Base-by-base conservation (phyloP, 2,329 filamentous ascomycete genomes). In the Aspergillus hiratsukae region DNA sequence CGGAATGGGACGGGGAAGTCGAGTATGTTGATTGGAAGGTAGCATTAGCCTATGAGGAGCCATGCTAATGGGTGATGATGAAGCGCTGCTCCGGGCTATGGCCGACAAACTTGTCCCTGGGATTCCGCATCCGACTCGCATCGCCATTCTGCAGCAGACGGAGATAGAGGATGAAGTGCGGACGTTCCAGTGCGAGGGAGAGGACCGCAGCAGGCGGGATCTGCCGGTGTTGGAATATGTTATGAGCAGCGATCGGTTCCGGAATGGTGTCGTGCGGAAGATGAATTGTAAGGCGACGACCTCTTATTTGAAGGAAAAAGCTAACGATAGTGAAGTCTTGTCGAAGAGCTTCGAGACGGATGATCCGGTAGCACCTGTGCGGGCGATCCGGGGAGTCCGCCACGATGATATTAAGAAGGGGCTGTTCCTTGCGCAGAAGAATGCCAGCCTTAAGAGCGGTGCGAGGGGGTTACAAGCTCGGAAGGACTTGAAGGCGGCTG, bases 1-100 rank as follows among this genome's bases (percentile, higher is more conserved):
- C 81, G 89, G 6, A 95, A 95, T 72, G 90, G 90, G 0, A 88
- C 86, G 1, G 91, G 90, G 5, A 95, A 95, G 69, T 92, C 89
- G 3, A 93, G 86, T 87, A 72, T 23, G 66, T 55, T 19, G 3
- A 19, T 5, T 23, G 1, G 17, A 1, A 5, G 5, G 19, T 29
- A 27, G 6, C n/a, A 63, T n/a, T 58, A 28, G 27, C 3, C 27
- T 25, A 14, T 46, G 17, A 40, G 37, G 49, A 41, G n/a, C 8
- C n/a, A 14, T 23, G 23, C 41, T 61, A 50, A 52, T 61, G 28
- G 53, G 53, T 28, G 21, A 53, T 41, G 27, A 11, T 46, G 4
- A 48, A 88, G 86, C 89, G 0, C 74, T 93, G 6, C 76, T 94
- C 17, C 84, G 84, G 66, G 89, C 90, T 1, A 86, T 95, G 62